A percentile compares a stretch with the other conserved stretches of the same genome.
Evolutionary conservation across 208 protist species (phyloP).

Genomic region (Acanthamoeba polyphaga): DNA sequence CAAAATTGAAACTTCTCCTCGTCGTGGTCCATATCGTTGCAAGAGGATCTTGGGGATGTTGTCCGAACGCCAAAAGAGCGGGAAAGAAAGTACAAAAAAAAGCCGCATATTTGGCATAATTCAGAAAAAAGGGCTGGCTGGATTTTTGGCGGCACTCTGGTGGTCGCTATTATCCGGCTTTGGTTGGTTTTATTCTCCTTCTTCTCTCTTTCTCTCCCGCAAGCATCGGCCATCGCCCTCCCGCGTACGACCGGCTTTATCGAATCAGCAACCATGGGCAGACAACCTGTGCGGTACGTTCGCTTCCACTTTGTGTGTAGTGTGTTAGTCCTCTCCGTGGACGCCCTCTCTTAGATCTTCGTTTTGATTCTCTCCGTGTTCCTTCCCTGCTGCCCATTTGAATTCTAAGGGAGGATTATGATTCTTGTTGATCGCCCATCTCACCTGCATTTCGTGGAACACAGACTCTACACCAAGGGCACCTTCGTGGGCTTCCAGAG

Average conservation of each 20-base stretch:
- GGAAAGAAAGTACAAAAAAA: neutral
- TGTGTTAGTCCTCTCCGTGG: neutral
- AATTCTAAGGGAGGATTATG: too few relatives aligned
- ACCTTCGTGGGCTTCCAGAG: constrained; percentile 53
- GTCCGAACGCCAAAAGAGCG: too few relatives aligned
- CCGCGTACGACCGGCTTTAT: constrained; percentile 24
- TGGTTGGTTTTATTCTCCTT: constrained; percentile 1
- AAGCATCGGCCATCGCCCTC: constrained; percentile 52
- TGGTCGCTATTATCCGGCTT: neutral
- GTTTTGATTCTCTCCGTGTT: neutral
- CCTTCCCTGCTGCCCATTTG: too few relatives aligned
- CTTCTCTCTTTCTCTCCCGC: constrained; percentile 61
- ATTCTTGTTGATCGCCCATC: neutral
- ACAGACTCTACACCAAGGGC: constrained; percentile 70
- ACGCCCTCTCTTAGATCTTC: neutral
- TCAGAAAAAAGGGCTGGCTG: neutral
- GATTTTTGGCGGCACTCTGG: neutral
- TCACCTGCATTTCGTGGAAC: neutral
- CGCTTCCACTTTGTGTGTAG: neutral
- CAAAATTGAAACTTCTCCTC: neutral
- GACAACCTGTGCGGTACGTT: constrained; percentile 56
- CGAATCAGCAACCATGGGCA: constrained; percentile 29
- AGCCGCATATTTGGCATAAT: neutral
- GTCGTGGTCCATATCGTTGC: neutral
- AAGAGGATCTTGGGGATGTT: too few relatives aligned